A percentile compares a stretch with the other conserved stretches of the same genome.
phyloP scores from a whole-genome alignment of 2,329 filamentous ascomycete species.

The Dactylellina leptospora region DNA sequence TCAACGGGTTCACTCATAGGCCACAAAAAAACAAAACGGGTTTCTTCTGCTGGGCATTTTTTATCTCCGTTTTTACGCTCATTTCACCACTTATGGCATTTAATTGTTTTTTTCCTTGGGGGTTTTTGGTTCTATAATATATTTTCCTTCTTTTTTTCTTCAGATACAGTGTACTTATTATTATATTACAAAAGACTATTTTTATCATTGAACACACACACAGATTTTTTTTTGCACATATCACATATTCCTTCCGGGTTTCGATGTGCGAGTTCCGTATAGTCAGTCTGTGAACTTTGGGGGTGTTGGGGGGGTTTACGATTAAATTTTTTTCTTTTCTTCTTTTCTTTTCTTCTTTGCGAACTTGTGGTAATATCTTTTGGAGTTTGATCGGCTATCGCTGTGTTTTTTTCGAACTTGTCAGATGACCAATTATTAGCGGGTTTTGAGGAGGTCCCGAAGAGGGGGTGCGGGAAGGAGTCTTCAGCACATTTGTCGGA shows the following conservation, averaged over 20 bases:
- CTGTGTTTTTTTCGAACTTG: not conserved
- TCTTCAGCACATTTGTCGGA: not conserved
- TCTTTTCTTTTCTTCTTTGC: not conserved
- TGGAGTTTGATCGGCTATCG: not conserved
- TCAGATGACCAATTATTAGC: slow-evolving; percentile 21
- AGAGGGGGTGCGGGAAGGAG: not conserved
- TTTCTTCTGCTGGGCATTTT: not conserved
- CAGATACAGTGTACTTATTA: slow-evolving; percentile 4
- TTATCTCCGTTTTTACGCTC: slow-evolving; percentile 25
- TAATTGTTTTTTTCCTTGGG: slow-evolving; percentile 4
- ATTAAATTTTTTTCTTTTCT: not conserved
- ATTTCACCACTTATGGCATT: slow-evolving; percentile 7
- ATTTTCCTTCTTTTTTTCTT: not conserved
- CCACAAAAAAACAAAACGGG: slow-evolving; percentile 12
- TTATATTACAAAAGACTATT: no score
- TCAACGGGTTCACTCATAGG: not conserved
- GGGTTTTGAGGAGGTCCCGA: no score
- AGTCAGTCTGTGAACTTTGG: not conserved
- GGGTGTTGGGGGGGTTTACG: not conserved
- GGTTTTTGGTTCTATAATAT: not conserved
- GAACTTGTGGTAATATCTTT: not conserved
- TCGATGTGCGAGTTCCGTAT: not conserved
- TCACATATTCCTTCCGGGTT: slow-evolving; percentile 1
- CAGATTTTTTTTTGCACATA: slow-evolving; percentile 1
- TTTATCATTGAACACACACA: no score